A percentile compares a stretch with the other conserved stretches of the same genome.
phyloP scores from a whole-genome alignment of 2,329 filamentous ascomycete species.

The Monilinia laxa region DNA sequence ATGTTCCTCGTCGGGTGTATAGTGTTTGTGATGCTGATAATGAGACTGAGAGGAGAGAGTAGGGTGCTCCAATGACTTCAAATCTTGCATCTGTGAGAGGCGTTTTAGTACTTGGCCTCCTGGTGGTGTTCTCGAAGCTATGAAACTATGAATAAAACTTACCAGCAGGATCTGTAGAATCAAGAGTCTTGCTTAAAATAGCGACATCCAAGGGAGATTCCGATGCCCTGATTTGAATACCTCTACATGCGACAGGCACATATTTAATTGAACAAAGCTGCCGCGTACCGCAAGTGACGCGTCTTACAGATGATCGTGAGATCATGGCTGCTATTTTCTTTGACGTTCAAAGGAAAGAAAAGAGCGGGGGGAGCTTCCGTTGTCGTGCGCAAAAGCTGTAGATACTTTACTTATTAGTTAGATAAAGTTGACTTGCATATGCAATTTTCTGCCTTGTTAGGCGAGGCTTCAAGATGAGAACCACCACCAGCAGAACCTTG shows the following conservation, averaged over 20 bases:
- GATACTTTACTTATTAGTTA: not conserved
- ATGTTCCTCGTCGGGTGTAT: constrained; percentile 86
- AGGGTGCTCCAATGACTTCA: constrained; percentile 86
- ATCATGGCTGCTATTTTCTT: constrained; percentile 35
- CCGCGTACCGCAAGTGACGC: constrained; percentile 33
- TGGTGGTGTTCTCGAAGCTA: not conserved
- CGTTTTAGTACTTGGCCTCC: constrained; percentile 20
- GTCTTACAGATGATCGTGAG: constrained; percentile 35
- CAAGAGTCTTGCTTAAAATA: constrained; percentile 53
- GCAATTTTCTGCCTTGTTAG: constrained; percentile 26
- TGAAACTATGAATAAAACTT: constrained; percentile 13
- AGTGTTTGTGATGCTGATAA: constrained; percentile 91
- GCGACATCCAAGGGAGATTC: constrained; percentile 54
- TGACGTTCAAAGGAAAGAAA: constrained; percentile 14
- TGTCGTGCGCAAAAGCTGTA: constrained; percentile 21
- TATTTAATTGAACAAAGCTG: constrained; percentile 30
- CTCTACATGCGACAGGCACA: constrained; percentile 46
- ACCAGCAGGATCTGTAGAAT: constrained; percentile 40
- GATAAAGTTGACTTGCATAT: constrained; percentile 4
- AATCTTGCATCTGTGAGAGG: constrained; percentile 76
- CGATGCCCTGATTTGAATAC: constrained; percentile 62
- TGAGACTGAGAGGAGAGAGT: constrained; percentile 89
- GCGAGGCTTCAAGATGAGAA: constrained; percentile 18
- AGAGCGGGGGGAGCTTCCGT: constrained; percentile 15
- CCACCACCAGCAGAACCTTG: no score